phyloP scores from a whole-genome alignment of 176 grass and related monocot genomes.

The Carex kokanica region DNA sequence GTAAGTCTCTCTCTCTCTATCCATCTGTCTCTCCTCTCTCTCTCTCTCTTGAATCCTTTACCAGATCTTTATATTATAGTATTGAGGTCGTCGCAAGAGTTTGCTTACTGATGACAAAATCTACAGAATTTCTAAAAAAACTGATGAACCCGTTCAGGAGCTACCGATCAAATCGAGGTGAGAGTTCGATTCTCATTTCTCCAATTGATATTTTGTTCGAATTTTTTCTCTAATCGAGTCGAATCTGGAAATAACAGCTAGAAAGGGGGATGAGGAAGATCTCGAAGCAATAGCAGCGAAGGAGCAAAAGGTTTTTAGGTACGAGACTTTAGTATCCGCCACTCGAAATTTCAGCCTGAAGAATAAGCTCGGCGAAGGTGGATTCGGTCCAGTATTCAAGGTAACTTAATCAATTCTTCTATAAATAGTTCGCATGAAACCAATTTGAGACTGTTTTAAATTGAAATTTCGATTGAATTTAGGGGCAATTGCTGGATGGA shows the following conservation, averaged over 20 bases:
- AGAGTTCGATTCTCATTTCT: neutral
- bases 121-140: conserved; percentile 36
- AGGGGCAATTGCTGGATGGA: conserved; percentile 56
- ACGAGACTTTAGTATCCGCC: conserved; percentile 52
- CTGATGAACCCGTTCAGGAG: conserved; percentile 39
- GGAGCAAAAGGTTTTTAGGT: conserved; percentile 59
- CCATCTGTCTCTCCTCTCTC: neutral
- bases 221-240: neutral
- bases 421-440: neutral
- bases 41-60: neutral
- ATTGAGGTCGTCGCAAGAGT: neutral
- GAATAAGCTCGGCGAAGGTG: conserved; percentile 78
- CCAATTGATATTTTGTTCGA: neutral
- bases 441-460: neutral
- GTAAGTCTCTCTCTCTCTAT: neutral
- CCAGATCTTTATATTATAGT: neutral
- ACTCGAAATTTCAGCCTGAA: conserved; percentile 49
- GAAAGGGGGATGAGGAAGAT: conserved; percentile 43
- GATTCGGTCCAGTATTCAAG: conserved; percentile 81
- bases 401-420: conserved; percentile 14
- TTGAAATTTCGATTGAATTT: neutral
- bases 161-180: neutral
- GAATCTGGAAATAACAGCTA: neutral
- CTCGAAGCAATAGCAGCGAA: conserved; percentile 73
- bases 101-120: conserved; percentile 29